Base-by-base conservation (phyloP, 1,284 basidiomycete species). In the Ustilago loliicola region DNA sequence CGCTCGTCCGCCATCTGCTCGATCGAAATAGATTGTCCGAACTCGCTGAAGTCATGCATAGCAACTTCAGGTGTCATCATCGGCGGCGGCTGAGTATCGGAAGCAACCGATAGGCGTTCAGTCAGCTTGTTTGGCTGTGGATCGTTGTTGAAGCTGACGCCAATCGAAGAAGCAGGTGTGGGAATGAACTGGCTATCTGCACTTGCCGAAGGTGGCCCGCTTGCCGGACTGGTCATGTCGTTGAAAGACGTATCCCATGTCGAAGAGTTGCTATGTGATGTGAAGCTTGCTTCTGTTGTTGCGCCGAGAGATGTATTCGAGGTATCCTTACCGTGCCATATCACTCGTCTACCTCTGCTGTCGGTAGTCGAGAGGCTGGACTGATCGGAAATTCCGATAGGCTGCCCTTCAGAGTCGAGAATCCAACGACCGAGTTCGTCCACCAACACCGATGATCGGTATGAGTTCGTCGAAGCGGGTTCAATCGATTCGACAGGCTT, bases 41-140 rank as follows among this genome's bases (percentile, higher is more conserved):
- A 75, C 29, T 75, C 72, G 66, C 72, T 74, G 25, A 75, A 70
- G n/a, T 70, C 72, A 27, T 58, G 40, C 62, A 70, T 69, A 42
- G 45, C 47, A 1, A 68, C 56, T 27, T 73, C 71, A 3, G 61
- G 68, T 4, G 58, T 65, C 11, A 23, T 32, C 10, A 25, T 13
- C 10, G 9, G 13, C 17, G 34, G 13, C 1, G 52, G 25, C 23
- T 11, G 19, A 0, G 27, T 2, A 6, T 55, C 61, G 56, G 36
- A 42, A 48, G 51, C 10, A 25, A 2, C 21, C 15, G 55, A 30
- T 27, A 7, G 19, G 13, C 15, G 36, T 9, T 50, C 27, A 2
- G 15, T 25, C 8, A 42, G 48, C 32, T 59, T 66, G 17, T 6
- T 23, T 17, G 40, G 6, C 0, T 17, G 51, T 21, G 2, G 10